phyloP scores from a whole-genome alignment of 169 alveolate genomes.

The Eimeria necatrix region DNA sequence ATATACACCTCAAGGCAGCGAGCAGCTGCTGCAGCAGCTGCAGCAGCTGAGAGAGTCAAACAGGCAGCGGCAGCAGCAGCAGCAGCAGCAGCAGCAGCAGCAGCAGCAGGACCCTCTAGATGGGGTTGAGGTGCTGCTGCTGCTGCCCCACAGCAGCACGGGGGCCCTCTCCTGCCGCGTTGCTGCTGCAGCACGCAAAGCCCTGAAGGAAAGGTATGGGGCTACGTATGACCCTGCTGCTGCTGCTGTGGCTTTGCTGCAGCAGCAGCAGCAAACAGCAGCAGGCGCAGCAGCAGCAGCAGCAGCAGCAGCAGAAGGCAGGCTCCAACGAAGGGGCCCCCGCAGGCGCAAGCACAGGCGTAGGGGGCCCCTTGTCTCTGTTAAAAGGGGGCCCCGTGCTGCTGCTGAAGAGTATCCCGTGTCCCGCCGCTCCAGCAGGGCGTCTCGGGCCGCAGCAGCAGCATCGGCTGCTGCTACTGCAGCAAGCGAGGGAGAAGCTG shows the following conservation, averaged over 20 bases:
- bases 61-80: not conserved
- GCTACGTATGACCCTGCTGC: constrained; percentile 29
- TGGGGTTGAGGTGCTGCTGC: not conserved
- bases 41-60: constrained; percentile 15
- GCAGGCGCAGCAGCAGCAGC: not conserved
- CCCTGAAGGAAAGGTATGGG: not conserved
- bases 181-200: not conserved
- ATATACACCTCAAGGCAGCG: constrained; percentile 15
- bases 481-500: not conserved
- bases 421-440: constrained; percentile 45
- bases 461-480: not conserved
- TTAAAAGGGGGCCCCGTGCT: constrained; percentile 8
- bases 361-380: not conserved
- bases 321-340: not conserved
- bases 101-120: not conserved
- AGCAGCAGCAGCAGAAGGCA: not conserved
- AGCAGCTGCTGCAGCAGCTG: constrained; percentile 5
- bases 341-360: not conserved
- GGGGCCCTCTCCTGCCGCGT: constrained; percentile 23
- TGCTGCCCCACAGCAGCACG: constrained; percentile 9
- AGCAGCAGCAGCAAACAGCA: not conserved
- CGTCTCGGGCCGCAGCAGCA: constrained; percentile 15
- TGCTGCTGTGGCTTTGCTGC: not conserved
- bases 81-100: constrained; percentile 53
- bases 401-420: not conserved